Evolutionary conservation across 108 stramenopile species (phyloP), one percentile per base, ranked within the genome.

Genomic region (Cyclotella distinguenda): DNA sequence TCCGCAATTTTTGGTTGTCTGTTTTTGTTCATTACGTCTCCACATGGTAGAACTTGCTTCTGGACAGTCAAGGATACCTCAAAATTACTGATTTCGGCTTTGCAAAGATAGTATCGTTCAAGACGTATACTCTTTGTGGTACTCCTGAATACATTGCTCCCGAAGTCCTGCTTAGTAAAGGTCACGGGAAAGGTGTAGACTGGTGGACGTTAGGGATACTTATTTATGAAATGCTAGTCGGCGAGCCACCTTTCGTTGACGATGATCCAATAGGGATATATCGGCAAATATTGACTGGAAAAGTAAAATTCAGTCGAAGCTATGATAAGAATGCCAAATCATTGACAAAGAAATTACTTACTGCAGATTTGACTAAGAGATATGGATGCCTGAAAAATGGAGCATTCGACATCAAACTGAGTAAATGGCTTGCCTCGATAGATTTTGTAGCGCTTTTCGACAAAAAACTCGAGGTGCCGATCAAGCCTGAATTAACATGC

Each of bases 131-230:
- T 21, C 82, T 99, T 3, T 96, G 96, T 64, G 97, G 98, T 22
- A 99, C 98, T 15, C 97, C 98, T 8, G 95, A 93, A 42, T 97
- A 97, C 50, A 78, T 97, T 7, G 93, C 94, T 4, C 96, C 96
- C 4, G 94, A 97, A 62, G 86, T 95, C 4, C 76, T 97, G 30
- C 82, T 89, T 55, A 93, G 92, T 57, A 89, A 91, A 61, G 96
- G 94, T 13, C 94, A 97, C 53, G 91, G 91, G n/a, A 92, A 84
- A 67, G 90, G 88, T 6, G 96, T 94, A 15, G 94, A 97, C 52
- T 93, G 92, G 86, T 97, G 95, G 95, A 87, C 92, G 2, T 83
- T 93, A 43, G 95, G 92, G 11, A 92, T 95, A 12, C 28, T 79
- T n/a, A 65, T 91, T 3, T 88, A 79, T 53, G 90, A 88, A 81